Evolutionary conservation across 139 green algal species (phyloP), one percentile per base, ranked within the genome.

Genomic region (Coelastrella sp.): DNA sequence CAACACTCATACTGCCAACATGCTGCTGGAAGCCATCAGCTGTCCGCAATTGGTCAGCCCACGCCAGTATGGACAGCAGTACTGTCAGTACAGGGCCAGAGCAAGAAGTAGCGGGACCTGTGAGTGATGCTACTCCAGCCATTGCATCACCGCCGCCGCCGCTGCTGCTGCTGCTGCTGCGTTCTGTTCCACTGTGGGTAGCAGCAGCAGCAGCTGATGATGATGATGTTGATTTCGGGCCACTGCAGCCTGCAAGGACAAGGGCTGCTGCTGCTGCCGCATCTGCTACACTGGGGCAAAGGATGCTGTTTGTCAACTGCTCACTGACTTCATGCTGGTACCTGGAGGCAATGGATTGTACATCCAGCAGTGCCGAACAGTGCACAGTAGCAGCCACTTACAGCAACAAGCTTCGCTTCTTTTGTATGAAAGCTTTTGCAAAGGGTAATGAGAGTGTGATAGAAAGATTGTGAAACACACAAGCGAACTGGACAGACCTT

Each of bases 321-420:
- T 87, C 63, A 61, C 88, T 87, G 59, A 87, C 78, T 82, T 94
- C 83, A 61, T 91, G 87, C 8, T 89, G 78, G 35, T 91, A 90
- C 58, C 91, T 93, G 87, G 20, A 78, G 65, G 63, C 63, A 70
- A 70, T 22, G 15, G 15, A 70, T 17, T 14, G 12, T 6, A 70
- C 63, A 70, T 22, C 63, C 65, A 88, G 83, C 83, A n/a, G n/a
- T n/a, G n/a, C n/a, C n/a, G n/a, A n/a, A 88, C 15, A 17, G 0
- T 9, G 9, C 15, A 35, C 60, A 75, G 59, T 22, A 87, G 81
- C 81, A 87, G 81, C 24, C 58, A 61, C 76, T 63, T 20, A 9
- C 76, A 63, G 35, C 76, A 82, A 10, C 74, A 59, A 7, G n/a
- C n/a, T 49, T 49, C 3, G 35, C 35, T 49, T n/a, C n/a, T 49